Conservation (phyloP, 108 stramenopile genomes). For the Seminavis robusta region DNA sequence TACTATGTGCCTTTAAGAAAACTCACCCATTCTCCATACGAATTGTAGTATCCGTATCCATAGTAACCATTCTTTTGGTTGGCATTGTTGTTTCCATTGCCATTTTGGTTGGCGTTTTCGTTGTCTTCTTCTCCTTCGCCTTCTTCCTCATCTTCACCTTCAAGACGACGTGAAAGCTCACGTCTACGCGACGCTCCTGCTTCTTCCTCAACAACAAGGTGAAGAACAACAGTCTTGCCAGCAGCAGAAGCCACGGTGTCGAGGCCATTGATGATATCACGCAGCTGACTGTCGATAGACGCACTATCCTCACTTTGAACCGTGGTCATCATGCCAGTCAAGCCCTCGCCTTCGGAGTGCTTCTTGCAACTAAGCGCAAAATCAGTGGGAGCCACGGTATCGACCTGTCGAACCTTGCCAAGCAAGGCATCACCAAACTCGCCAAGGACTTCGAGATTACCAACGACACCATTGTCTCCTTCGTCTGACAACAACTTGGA, state of each 20-base stretch:
- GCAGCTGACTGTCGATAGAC: slow-evolving; percentile 53
- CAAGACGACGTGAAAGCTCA: slow-evolving; percentile 41
- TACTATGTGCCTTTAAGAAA: too few species aligned
- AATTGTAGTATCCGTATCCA: slow-evolving; percentile 66
- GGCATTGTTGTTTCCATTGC: slow-evolving; percentile 15
- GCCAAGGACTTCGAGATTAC: slow-evolving; percentile 55
- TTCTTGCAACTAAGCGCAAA: slow-evolving; percentile 7
- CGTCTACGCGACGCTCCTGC: slow-evolving; percentile 28
- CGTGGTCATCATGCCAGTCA: slow-evolving; percentile 52
- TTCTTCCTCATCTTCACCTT: slow-evolving; percentile 33
- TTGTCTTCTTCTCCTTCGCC: slow-evolving; percentile 4
- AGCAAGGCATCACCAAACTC: slow-evolving; percentile 24
- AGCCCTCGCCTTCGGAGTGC: slow-evolving; percentile 7
- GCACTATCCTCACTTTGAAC: slow-evolving; percentile 41
- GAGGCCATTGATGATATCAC: slow-evolving; percentile 37
- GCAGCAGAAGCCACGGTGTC: slow-evolving; percentile 21
- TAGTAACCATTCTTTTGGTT: slow-evolving; percentile 44
- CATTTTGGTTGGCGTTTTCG: slow-evolving; percentile 20
- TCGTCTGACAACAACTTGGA: slow-evolving; percentile 26
- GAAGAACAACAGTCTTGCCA: slow-evolving; percentile 63
- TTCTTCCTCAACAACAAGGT: slow-evolving; percentile 78
- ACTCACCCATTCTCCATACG: slow-evolving; percentile 45
- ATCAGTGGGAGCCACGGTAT: neutral
- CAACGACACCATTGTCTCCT: slow-evolving; percentile 39
- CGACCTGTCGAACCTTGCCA: neutral